Evolutionary conservation across 768 basidiomycete species (phyloP).

Genomic region (Auricularia sp.): DNA sequence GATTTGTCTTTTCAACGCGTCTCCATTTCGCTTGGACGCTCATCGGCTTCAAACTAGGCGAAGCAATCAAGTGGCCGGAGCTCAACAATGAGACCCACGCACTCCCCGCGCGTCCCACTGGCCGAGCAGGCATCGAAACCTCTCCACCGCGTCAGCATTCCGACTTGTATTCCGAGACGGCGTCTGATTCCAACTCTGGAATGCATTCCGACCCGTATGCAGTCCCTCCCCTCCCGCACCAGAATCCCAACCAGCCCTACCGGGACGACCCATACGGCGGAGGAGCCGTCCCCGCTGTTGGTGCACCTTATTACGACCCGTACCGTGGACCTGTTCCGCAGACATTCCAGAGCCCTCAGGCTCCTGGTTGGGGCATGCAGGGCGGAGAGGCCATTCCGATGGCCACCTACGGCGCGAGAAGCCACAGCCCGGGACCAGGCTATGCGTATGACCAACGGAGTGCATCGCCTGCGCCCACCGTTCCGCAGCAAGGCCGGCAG

Average conservation of each 20-base stretch:
- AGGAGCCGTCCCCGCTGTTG: constrained; percentile 22
- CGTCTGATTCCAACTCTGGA: constrained; percentile 10
- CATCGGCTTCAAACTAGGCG: constrained; percentile 32
- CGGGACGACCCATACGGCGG: constrained; percentile 47
- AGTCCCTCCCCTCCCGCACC: constrained; percentile 69
- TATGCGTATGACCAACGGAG: constrained; percentile 13
- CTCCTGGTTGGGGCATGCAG: constrained; percentile 19
- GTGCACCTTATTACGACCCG: constrained; percentile 58
- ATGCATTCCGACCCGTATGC: constrained; percentile 57
- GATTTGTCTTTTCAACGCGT: constrained; percentile 4
- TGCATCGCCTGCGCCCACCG: background rate
- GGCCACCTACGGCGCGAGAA: constrained; percentile 28
- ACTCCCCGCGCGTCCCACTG: constrained; percentile 55
- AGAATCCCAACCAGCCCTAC: constrained; percentile 71
- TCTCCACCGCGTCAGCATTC: constrained; percentile 6
- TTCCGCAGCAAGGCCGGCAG: constrained; percentile 18
- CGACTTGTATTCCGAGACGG: constrained; percentile 7
- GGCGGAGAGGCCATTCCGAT: constrained; percentile 60
- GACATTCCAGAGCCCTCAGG: constrained; percentile 37
- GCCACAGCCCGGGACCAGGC: constrained; percentile 10
- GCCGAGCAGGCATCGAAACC: constrained; percentile 51
- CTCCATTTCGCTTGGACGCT: constrained; percentile 3
- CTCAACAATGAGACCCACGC: constrained; percentile 56
- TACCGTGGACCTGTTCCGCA: constrained; percentile 68
- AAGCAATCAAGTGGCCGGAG: constrained; percentile 89